These are phyloP conservation scores for Punica granatum DNA, from an alignment of 345 rosid genomes.

Conservation along the genomic window DNA sequence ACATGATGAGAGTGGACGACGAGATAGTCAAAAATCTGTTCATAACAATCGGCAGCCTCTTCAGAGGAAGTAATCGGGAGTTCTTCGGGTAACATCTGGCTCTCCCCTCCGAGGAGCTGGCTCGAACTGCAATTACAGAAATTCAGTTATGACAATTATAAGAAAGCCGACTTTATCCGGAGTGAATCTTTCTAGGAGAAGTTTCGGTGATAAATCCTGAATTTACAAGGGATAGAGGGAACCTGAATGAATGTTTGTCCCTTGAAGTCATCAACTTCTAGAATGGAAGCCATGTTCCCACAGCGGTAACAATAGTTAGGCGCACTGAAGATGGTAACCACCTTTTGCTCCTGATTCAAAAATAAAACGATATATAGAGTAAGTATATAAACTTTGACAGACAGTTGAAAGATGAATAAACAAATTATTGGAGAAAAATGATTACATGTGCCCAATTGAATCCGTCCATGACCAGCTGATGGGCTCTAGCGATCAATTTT, in stretches of 20 bases:
- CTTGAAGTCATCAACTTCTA: slow-evolving; percentile 94
- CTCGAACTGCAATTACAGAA: slow-evolving; percentile 55
- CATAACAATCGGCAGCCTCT: slow-evolving; percentile 1
- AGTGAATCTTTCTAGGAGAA: not conserved
- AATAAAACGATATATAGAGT: slow-evolving; percentile 6
- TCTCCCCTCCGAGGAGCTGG: slow-evolving; percentile 99
- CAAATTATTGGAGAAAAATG: not conserved
- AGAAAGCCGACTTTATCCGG: not conserved
- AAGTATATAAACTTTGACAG: not conserved
- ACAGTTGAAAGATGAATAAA: slow-evolving; percentile 2
- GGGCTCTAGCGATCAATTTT: slow-evolving; percentile 93
- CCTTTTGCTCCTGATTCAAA: slow-evolving; percentile 87
- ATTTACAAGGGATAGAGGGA: not conserved
- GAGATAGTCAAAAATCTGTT: not conserved
- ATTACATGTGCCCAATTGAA: slow-evolving; percentile 96
- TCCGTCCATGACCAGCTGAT: slow-evolving; percentile 99
- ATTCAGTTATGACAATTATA: slow-evolving; percentile 5
- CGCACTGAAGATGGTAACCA: slow-evolving; percentile 93
- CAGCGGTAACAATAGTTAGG: slow-evolving; percentile 98
- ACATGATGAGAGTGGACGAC: not conserved
- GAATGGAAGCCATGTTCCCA: slow-evolving; percentile 98
- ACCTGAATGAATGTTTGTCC: slow-evolving; percentile 95
- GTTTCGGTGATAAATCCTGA: not conserved
- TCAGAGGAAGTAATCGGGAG: slow-evolving; percentile 91
- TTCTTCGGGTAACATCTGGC: slow-evolving; percentile 94